Evolutionary conservation across 1,284 basidiomycete species (phyloP), one percentile per base, ranked within the genome.

Genomic region (Pisolithus thermaeus): DNA sequence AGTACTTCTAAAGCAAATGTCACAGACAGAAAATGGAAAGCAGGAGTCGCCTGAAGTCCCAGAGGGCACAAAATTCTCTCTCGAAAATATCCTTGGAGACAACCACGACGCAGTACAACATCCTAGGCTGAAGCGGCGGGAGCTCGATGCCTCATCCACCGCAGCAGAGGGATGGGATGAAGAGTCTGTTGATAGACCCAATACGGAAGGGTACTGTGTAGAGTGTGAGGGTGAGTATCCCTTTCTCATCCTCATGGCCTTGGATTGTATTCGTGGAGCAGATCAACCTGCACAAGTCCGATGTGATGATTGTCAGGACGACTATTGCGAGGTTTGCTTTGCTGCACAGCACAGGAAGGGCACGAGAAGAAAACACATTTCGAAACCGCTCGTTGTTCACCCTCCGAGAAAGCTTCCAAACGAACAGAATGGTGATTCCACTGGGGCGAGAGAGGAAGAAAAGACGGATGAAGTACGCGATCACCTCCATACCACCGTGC

Each of bases 281-380:
- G 88, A 91, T 71, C 89, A 91, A 67, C 87, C 89, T 51, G 84
- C 87, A 7, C 79, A 88, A 61, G 60, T 90, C 16, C 67, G 73
- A 46, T 91, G 89, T 59, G 80, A 84, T 61, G 74, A 77, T 9
- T 91, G 89, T 62, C 68, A 60, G 7, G 88, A 91, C 64, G 68
- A 75, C 35, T 91, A 82, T 61, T 91, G 89, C 56, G 84, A 90
- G 64, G 88, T 91, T 22, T 91, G 89, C 70, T 91, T 86, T 65
- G 78, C 84, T 11, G 79, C 87, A 0, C 87, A 87, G 61, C 89
- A 91, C 66, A 73, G 88, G 46, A 91, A 90, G 60, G 89, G 89
- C 16, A 75, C 80, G 4, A 75, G 89, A 45, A 89, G 84, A 66
- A 65, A 66, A 41, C 89, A 91, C 65, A 67, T 68, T 4, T 72